Evolutionary conservation across 169 alveolate species (phyloP), one percentile per base, ranked within the genome.

Genomic region (Cytauxzoon felis): DNA sequence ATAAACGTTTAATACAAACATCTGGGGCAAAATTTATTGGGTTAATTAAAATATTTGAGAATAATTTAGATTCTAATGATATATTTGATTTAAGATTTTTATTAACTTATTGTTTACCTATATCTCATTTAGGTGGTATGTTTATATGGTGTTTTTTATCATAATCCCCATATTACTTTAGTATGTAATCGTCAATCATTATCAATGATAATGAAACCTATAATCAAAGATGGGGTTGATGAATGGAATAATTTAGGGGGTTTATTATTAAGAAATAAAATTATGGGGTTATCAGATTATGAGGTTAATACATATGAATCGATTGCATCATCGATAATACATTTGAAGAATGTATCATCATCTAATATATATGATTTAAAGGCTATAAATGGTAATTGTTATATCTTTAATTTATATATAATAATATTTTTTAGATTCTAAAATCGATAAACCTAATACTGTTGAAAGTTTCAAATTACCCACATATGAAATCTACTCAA

Each of bases 21-120:
- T 45, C 73, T 1, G 86, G 82, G 34, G 86, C 86, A 2, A 76
- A 76, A 36, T 29, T 76, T 64, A 76, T 76, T 24, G 71, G 80
- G 5, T 51, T 76, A 3, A 76, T 58, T 13, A 60, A 66, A 16
- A 43, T 41, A 8, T 38, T 76, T 23, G 86, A 76, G 42, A 19
- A 43, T 27, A 54, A 6, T 34, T 40, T 76, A 13, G 56, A 41
- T 7, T 11, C 29, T 8, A 24, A 33, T 3, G 76, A 42, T 13
- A 16, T 76, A n/a, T 76, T 76, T 36, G 60, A 66, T 26, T 24
- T 66, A 45, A 40, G 86, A 33, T 18, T 56, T 3, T 24, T 60
- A 21, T 32, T 76, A 33, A 59, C 81, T 21, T 21, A 59, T 16
- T 76, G 76, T 23, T 47, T 76, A 47, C 82, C 86, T 7, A 47